A percentile compares a stretch with the other conserved stretches of the same genome.
Conservation (phyloP, 352 stramenopile species). For the Phytopythium vexans region DNA sequence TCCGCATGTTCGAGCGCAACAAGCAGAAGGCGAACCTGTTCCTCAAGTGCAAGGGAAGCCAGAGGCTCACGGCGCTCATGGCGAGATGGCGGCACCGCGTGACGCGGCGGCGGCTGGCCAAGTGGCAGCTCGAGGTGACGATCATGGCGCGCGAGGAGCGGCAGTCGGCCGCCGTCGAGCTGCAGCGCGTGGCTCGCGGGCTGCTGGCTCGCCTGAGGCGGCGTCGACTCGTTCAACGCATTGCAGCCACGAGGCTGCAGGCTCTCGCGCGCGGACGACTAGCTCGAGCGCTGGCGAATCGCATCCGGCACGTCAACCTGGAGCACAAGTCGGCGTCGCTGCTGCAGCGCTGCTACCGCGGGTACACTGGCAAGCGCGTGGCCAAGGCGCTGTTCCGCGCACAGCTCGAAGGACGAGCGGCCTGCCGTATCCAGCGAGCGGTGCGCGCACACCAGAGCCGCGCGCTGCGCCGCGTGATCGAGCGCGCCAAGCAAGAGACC, state of each 20-base stretch:
- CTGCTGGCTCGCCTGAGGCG: slow-evolving; percentile 32
- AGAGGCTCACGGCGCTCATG: slow-evolving; percentile 72
- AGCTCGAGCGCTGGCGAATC: slow-evolving; percentile 15
- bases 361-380: slow-evolving; percentile 72
- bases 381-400: slow-evolving; percentile 57
- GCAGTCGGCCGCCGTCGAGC: slow-evolving; percentile 59
- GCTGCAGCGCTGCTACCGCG: slow-evolving; percentile 75
- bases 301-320: slow-evolving; percentile 27
- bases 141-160: slow-evolving; percentile 56
- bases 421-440: slow-evolving; percentile 57
- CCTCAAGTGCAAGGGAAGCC: slow-evolving; percentile 78
- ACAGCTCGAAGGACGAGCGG: slow-evolving; percentile 55
- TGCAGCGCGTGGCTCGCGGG: slow-evolving; percentile 62
- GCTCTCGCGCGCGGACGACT: slow-evolving; percentile 47
- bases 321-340: slow-evolving; percentile 45
- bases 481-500: slow-evolving; percentile 59
- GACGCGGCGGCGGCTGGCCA: slow-evolving; percentile 34
- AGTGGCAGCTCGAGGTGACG: slow-evolving; percentile 49
- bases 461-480: slow-evolving; percentile 55
- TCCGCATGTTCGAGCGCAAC: slow-evolving; percentile 69
- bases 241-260: slow-evolving; percentile 45
- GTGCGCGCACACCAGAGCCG: slow-evolving; percentile 65
- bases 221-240: not conserved
- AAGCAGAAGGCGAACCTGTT: slow-evolving; percentile 77
- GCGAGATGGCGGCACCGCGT: slow-evolving; percentile 54